Conservation (phyloP, 257 asterid genomes). For the Solanum pennellii region DNA sequence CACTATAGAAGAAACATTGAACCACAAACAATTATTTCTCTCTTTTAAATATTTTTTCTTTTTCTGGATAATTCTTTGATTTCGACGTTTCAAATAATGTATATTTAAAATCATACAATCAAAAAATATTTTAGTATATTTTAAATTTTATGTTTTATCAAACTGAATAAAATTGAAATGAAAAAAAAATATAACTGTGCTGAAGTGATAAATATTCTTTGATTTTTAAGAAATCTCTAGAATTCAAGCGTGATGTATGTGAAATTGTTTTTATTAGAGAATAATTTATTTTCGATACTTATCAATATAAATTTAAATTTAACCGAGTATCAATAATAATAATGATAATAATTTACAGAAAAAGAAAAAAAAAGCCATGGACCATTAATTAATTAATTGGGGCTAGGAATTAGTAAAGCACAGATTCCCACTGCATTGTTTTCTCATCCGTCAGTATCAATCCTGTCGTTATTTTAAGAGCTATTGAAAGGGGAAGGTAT, state of each 20-base stretch:
- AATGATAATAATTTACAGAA: no score
- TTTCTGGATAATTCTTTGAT: no score
- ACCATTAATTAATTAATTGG: not conserved
- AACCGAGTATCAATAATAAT: not conserved
- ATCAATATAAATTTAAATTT: not conserved
- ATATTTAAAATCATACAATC: no score
- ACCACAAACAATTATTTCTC: not conserved
- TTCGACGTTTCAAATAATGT: no score
- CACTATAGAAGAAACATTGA: not conserved
- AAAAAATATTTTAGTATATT: no score
- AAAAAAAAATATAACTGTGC: no score
- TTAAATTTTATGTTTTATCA: no score
- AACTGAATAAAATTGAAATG: no score
- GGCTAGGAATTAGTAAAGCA: not conserved
- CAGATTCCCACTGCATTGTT: not conserved
- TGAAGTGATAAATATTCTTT: not conserved
- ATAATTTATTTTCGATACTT: not conserved
- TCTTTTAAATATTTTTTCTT: no score
- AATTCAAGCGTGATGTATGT: not conserved
- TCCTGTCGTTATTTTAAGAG: not conserved
- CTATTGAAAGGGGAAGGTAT: not conserved
- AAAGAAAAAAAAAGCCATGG: not conserved
- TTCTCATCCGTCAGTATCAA: not conserved
- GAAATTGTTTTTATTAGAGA: not conserved
- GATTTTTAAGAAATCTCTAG: not conserved